These are phyloP conservation scores for Beauveria sp. DNA, from an alignment of 2,329 filamentous ascomycete species.

Conservation along the genomic window DNA sequence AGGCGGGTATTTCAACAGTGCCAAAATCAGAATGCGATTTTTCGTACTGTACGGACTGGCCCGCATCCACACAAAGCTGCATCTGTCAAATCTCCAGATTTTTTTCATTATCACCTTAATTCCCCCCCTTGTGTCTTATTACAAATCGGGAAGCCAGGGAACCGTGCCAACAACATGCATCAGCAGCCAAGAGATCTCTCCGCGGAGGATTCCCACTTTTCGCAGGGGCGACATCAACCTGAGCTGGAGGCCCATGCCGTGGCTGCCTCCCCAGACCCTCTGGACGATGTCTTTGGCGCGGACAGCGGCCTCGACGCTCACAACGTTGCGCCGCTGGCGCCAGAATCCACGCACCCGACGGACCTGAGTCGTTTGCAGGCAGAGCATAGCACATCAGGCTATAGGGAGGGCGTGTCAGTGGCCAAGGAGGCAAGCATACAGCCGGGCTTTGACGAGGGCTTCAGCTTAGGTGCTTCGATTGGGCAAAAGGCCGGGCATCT, in stretches of 20 bases:
- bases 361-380: constrained; percentile 69
- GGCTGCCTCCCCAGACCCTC: constrained; percentile 15
- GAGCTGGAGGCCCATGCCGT: not conserved
- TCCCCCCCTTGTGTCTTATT: constrained; percentile 4
- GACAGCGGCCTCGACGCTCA: constrained; percentile 10
- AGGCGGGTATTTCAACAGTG: too few species aligned
- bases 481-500: constrained; percentile 68
- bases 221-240: constrained; percentile 1
- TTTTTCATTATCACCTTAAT: not conserved
- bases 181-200: constrained; percentile 7
- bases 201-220: constrained; percentile 5
- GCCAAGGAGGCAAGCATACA: constrained; percentile 76
- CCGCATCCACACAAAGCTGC: constrained; percentile 8
- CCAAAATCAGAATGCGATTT: too few species aligned
- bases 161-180: constrained; percentile 1
- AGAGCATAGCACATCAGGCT: constrained; percentile 77
- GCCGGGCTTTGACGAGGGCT: constrained; percentile 86
- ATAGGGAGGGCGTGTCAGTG: constrained; percentile 74
- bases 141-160: constrained; percentile 2
- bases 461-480: constrained; percentile 72
- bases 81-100: constrained; percentile 4
- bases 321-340: constrained; percentile 10
- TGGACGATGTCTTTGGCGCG: constrained; percentile 32
- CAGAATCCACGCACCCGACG: constrained; percentile 34
- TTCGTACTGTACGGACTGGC: constrained; percentile 5